Conservation (phyloP, 2,329 filamentous ascomycete genomes). For the Ophiognomonia clavigignenti-juglandacearum region DNA sequence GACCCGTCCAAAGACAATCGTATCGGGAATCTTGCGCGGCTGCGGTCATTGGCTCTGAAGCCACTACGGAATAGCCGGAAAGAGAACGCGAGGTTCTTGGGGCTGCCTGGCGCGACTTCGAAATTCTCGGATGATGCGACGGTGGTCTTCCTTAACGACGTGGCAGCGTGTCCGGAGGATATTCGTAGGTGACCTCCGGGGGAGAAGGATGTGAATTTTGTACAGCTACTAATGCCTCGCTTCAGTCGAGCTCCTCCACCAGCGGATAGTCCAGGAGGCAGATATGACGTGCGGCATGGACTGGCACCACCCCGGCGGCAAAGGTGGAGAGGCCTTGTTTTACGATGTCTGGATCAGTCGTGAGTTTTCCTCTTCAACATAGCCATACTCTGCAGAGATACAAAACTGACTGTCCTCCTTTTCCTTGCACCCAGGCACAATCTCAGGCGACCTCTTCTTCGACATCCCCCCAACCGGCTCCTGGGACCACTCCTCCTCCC, state of each 20-base stretch:
- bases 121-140: slow-evolving; percentile 28
- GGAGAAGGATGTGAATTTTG: background rate
- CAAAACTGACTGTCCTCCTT: background rate
- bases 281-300: slow-evolving; percentile 57
- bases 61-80: slow-evolving; percentile 32
- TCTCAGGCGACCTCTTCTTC: slow-evolving; percentile 52
- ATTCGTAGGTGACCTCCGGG: slow-evolving; percentile 26
- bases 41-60: slow-evolving; percentile 48
- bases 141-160: slow-evolving; percentile 50
- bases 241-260: slow-evolving; percentile 45
- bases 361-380: background rate
- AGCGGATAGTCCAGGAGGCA: slow-evolving; percentile 39
- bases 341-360: slow-evolving; percentile 51
- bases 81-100: background rate
- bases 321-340: slow-evolving; percentile 41
- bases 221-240: background rate
- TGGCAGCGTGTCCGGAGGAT: slow-evolving; percentile 48
- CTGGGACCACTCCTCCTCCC: slow-evolving; percentile 22
- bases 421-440: slow-evolving; percentile 32
- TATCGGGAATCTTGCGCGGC: slow-evolving; percentile 40
- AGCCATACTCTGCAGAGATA: background rate
- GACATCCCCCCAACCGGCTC: slow-evolving; percentile 32
- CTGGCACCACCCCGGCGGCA: slow-evolving; percentile 41
- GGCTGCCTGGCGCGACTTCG: background rate
- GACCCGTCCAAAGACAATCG: slow-evolving; percentile 30